phyloP scores from a whole-genome alignment of 2,329 filamentous ascomycete species.

The Dactylellina leptospora region DNA sequence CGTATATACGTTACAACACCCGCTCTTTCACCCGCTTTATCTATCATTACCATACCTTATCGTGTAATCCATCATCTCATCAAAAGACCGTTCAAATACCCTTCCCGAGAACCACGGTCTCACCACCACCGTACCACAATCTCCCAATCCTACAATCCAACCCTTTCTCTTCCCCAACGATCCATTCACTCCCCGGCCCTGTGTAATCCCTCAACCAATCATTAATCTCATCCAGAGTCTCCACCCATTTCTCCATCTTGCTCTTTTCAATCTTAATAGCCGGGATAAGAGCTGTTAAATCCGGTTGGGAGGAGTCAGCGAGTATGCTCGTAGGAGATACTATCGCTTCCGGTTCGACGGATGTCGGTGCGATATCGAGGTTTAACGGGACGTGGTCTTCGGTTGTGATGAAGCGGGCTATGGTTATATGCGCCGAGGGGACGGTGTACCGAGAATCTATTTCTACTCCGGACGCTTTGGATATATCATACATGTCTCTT shows the following conservation, averaged over 20 bases:
- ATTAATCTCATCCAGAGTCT: constrained; percentile 79
- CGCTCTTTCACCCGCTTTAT: not conserved
- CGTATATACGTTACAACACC: too few relatives aligned
- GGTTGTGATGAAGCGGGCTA: constrained; percentile 79
- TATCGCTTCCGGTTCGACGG: constrained; percentile 61
- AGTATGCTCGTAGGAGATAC: constrained; percentile 31
- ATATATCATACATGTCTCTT: constrained; percentile 75
- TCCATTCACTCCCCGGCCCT: constrained; percentile 76
- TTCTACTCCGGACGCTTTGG: constrained; percentile 70
- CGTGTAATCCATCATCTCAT: too few relatives aligned
- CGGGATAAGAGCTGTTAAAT: constrained; percentile 60
- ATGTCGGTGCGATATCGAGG: constrained; percentile 55
- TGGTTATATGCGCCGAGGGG: constrained; percentile 86
- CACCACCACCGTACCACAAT: constrained; percentile 87
- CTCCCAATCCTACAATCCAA: constrained; percentile 77
- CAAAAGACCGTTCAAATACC: constrained; percentile 40
- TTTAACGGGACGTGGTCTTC: constrained; percentile 67
- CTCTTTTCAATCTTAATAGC: constrained; percentile 57
- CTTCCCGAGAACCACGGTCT: constrained; percentile 65
- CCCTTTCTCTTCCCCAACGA: constrained; percentile 84
- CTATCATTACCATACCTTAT: not conserved
- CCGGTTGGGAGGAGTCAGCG: constrained; percentile 46
- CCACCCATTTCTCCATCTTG: constrained; percentile 72
- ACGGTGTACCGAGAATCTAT: constrained; percentile 85
- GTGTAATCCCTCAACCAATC: constrained; percentile 71